Base-by-base conservation (phyloP, 768 basidiomycete species). In the Lepiota venenata region DNA sequence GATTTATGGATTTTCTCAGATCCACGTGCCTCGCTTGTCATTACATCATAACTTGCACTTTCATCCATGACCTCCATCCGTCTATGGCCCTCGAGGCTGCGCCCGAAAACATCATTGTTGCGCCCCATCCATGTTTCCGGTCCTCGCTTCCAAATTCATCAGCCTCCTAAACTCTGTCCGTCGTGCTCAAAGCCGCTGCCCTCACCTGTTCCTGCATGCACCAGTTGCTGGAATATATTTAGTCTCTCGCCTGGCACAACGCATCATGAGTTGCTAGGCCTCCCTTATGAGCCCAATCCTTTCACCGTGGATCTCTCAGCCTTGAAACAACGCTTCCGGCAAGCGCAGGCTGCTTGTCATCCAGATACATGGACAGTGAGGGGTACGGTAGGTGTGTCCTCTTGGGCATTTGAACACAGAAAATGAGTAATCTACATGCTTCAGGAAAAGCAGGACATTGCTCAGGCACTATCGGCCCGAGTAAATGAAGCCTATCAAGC, bases 401-500 rank as follows among this genome's bases (percentile, higher is more conserved):
- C 35, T 15, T 42, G 51, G 37, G 25, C 44, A 22, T 29, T 61
- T 14, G 16, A 43, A 40, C 29, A 27, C 51, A 50, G 43, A n/a
- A 32, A 25, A 35, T 29, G 36, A 32, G 21, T 21, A 57, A 58
- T 48, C 53, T 41, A 47, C 42, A 25, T 42, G 29, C 18, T 14
- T 50, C 14, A 87, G 85, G 71, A 74, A 53, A 78, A 82, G 55
- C 78, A 80, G 62, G 75, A 77, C 12, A 64, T 84, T 16, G 90
- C 91, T 0, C 81, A 82, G 44, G 70, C 74, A 11, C 71, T 89
- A 56, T 94, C 93, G 18, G 81, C 89, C 36, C 75, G 80, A 42
- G 75, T 96, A 7, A 97, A 97, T 64, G 80, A 81, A 65, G 94
- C 93, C 1, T 93, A 95, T 66, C 82, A 81, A 59, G 80, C 82